Percentiles rank a stretch among this genome's conserved stretches.
Conservation (phyloP, 352 stramenopile species). For the Pythium insidiosum region DNA sequence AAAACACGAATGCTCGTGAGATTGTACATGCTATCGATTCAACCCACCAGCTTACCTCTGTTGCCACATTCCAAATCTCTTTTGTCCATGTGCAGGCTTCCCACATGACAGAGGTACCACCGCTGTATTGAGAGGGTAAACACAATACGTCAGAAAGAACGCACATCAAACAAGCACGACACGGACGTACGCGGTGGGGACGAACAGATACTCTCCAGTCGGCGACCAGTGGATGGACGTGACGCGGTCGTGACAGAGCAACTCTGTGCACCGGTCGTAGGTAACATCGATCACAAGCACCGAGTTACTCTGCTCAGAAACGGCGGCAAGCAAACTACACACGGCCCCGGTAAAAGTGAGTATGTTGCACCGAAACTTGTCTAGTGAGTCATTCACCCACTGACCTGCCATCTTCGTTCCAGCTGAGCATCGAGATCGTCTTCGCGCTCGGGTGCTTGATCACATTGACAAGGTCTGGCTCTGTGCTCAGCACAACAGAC, state of each 20-base stretch:
- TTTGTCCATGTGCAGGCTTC: constrained; percentile 74
- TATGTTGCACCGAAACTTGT: too few species aligned
- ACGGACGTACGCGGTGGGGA: constrained; percentile 37
- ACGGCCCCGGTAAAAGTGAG: too few species aligned
- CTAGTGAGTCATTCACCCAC: too few species aligned
- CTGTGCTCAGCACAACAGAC: too few species aligned
- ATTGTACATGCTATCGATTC: not conserved
- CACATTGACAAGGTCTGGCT: constrained; percentile 49
- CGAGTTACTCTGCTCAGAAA: constrained; percentile 29
- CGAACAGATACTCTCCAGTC: constrained; percentile 82
- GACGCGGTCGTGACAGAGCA: constrained; percentile 47
- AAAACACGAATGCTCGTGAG: not conserved
- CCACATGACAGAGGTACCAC: constrained; percentile 63
- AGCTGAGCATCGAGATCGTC: constrained; percentile 46
- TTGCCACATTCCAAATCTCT: constrained; percentile 68
- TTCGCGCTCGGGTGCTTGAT: constrained; percentile 45
- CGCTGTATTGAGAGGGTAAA: constrained; percentile 15
- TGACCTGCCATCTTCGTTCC: constrained; percentile 62
- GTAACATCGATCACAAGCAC: constrained; percentile 58
- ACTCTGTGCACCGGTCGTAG: constrained; percentile 42
- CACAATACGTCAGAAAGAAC: not conserved
- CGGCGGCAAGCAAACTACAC: constrained; percentile 44
- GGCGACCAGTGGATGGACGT: constrained; percentile 60
- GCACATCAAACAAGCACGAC: not conserved
- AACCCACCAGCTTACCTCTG: constrained; percentile 23